Base-by-base conservation (phyloP, 148 eudicot genomes). In the Simmondsia chinensis region DNA sequence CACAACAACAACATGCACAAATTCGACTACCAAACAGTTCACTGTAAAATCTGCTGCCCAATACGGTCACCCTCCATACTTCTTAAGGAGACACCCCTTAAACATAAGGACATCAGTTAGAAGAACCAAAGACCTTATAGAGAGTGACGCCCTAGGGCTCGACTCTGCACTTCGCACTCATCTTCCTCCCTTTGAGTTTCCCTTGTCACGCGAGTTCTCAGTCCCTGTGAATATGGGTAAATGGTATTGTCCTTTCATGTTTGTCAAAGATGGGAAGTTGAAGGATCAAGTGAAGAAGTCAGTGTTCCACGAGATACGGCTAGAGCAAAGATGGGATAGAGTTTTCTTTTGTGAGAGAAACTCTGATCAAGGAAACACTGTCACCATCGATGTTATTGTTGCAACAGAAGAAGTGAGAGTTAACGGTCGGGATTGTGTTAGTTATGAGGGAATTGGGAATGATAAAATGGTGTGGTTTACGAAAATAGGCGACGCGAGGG, bases 201-300 rank as follows among this genome's bases (percentile, higher is more conserved):
- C 67, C 0, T 3, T 49, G 0, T 46, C 65, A 4, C 24, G 45
- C 21, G 58, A 58, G 13, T 43, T 54, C 3, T 82, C 85, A 0
- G 48, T 23, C 3, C 44, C 69, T 2, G 33, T 58, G 3, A 34
- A 54, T 20, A 59, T 83, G 9, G 87, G 82, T 9, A 71, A 59
- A 23, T 84, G 85, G 84, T 80, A 76, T 23, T 68, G 82, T 52
- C 94, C 94, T 11, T 80, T 69, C 31, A 64, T 80, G 60, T 76
- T 76, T 10, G 38, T 76, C 32, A 63, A 38, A 14, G 94, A 83
- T 2, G 54, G 55, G 21, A 39, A 24, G 1, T 19, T 32, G 40
- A 52, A 47, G 10, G 37, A 59, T 3, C 60, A 41, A 20, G 9
- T 59, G 7, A 52, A 52, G n/a, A 28, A 22, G 10, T 53, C 51